phyloP scores from a whole-genome alignment of 805 yeast genomes.

The Metschnikowia shivogae region DNA sequence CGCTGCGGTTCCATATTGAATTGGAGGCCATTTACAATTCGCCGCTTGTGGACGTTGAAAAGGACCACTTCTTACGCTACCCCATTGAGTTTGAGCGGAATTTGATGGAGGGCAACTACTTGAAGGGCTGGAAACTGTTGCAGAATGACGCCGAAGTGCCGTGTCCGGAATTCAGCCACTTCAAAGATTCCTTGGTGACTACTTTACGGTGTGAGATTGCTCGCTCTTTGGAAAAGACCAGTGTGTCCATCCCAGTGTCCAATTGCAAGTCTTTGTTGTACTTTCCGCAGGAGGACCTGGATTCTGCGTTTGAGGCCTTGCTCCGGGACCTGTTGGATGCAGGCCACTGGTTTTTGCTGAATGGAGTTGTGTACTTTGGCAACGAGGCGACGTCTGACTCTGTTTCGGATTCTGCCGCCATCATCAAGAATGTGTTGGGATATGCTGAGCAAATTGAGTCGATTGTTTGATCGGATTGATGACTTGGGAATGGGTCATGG shows the following conservation, averaged over 20 bases:
- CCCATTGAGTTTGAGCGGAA: constrained; percentile 89
- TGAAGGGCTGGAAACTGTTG: constrained; percentile 78
- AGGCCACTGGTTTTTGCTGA: constrained; percentile 54
- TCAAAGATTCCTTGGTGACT: constrained; percentile 67
- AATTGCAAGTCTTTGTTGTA: constrained; percentile 81
- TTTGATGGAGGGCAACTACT: constrained; percentile 95
- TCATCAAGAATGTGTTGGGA: constrained; percentile 69
- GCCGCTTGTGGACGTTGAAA: constrained; percentile 57
- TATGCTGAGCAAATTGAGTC: constrained; percentile 93
- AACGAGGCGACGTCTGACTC: constrained; percentile 49
- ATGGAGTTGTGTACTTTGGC: constrained; percentile 50
- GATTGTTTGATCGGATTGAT: constrained; percentile 48
- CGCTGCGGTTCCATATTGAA: constrained; percentile 87
- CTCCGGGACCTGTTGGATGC: constrained; percentile 34
- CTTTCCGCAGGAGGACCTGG: constrained; percentile 45
- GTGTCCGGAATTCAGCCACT: constrained; percentile 71
- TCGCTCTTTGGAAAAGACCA: constrained; percentile 74
- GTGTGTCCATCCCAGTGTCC: constrained; percentile 67
- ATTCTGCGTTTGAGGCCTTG: constrained; percentile 27
- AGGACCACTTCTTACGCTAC: constrained; percentile 60
- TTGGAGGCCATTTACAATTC: constrained; percentile 64
- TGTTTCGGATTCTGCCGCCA: constrained; percentile 30
- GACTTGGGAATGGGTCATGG: neutral
- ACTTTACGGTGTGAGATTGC: constrained; percentile 88
- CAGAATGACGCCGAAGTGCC: constrained; percentile 54